A percentile compares a stretch with the other conserved stretches of the same genome.
Conservation (phyloP, 768 basidiomycete species). For the Boletales sp. region DNA sequence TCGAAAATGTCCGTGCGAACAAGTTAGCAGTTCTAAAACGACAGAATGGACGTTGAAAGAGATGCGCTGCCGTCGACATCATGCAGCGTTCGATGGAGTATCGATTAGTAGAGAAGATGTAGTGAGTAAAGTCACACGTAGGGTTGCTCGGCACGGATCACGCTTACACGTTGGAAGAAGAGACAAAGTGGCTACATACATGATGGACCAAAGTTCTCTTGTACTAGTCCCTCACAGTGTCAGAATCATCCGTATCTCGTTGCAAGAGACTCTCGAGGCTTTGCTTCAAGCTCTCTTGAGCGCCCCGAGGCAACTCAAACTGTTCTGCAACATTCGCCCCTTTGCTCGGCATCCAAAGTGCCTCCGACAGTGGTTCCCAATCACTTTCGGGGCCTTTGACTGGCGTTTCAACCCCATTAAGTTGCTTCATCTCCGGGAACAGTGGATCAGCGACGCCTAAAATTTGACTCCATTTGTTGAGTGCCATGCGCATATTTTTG, state of each 20-base stretch:
- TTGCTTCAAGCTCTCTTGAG: slow-evolving; percentile 19
- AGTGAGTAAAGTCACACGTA: too few relatives aligned
- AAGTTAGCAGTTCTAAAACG: slow-evolving; percentile 10
- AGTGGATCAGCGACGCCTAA: slow-evolving; percentile 28
- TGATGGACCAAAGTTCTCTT: too few relatives aligned
- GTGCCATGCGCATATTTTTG: slow-evolving; percentile 27
- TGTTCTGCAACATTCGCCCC: neutral
- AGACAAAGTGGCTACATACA: too few relatives aligned
- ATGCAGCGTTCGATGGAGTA: neutral
- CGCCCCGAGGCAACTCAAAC: slow-evolving; percentile 2
- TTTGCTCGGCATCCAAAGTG: neutral
- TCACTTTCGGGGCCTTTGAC: slow-evolving; percentile 1
- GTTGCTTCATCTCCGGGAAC: slow-evolving; percentile 27
- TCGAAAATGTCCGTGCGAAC: slow-evolving; percentile 19
- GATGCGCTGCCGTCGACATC: slow-evolving; percentile 1
- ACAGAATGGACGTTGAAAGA: slow-evolving; percentile 4
- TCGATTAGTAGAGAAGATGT: neutral
- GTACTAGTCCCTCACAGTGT: too few relatives aligned
- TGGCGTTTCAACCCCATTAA: slow-evolving; percentile 1
- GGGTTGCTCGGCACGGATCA: slow-evolving; percentile 15
- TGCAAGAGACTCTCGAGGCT: slow-evolving; percentile 20
- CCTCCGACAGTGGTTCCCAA: slow-evolving; percentile 28
- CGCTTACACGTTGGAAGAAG: too few relatives aligned
- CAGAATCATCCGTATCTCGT: neutral
- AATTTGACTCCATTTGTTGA: slow-evolving; percentile 35